phyloP scores from a whole-genome alignment of 495 filamentous ascomycete species.

The Glarea lozoyensis region DNA sequence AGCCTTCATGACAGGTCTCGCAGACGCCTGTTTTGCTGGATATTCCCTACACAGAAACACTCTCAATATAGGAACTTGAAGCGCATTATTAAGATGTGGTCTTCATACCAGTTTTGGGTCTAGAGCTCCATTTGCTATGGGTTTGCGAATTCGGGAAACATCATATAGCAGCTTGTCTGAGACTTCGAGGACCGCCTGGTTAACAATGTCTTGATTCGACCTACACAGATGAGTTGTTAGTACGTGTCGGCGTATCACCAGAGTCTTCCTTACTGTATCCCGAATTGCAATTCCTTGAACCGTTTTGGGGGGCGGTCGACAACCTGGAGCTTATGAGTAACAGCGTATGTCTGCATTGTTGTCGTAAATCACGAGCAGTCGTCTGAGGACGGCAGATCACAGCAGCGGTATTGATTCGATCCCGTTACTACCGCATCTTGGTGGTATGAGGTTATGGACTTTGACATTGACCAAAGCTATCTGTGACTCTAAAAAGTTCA shows the following conservation, averaged over 20 bases:
- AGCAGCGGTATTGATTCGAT: not conserved
- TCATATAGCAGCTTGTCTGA: conserved; percentile 88
- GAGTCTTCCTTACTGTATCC: conserved; percentile 49
- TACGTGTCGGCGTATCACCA: no score
- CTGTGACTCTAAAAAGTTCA: no score
- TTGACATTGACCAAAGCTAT: no score
- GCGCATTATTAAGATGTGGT: not conserved
- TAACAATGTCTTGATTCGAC: conserved; percentile 86
- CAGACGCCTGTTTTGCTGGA: conserved; percentile 66
- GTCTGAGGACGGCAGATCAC: no score
- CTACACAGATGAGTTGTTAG: no score
- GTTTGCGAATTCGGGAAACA: conserved; percentile 58
- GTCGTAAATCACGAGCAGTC: not conserved
- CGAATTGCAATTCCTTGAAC: conserved; percentile 89
- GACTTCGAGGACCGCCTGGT: conserved; percentile 87
- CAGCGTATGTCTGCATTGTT: conserved; percentile 10
- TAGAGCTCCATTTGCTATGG: conserved; percentile 73
- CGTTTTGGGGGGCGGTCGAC: conserved; percentile 78
- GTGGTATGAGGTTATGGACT: not conserved
- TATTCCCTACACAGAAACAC: conserved; percentile 45
- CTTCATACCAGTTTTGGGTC: conserved; percentile 61
- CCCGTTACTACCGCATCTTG: not conserved
- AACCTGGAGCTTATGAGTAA: conserved; percentile 83
- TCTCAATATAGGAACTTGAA: conserved; percentile 17
- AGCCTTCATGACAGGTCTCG: conserved; percentile 67